phyloP scores from a whole-genome alignment of 352 stramenopile genomes.

The Phytopythium litorale region DNA sequence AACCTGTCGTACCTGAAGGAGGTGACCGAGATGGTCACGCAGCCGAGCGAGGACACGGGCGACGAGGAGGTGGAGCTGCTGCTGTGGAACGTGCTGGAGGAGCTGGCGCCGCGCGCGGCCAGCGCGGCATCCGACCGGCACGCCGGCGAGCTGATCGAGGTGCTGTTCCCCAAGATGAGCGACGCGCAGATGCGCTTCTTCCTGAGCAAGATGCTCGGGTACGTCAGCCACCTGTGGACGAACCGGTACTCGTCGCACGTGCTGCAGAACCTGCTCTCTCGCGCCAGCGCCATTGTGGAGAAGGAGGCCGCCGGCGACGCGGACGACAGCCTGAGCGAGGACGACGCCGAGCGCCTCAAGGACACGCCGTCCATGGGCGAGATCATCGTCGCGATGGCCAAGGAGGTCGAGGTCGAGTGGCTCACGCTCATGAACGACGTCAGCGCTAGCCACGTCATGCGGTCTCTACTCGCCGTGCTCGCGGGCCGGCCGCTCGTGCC shows the following conservation, averaged over 20 bases:
- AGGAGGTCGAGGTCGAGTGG: slow-evolving; percentile 76
- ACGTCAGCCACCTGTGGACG: slow-evolving; percentile 80
- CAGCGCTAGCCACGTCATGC: slow-evolving; percentile 80
- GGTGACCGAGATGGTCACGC: slow-evolving; percentile 70
- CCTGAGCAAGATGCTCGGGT: slow-evolving; percentile 76
- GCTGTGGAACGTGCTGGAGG: slow-evolving; percentile 81
- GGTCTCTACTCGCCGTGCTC: slow-evolving; percentile 63
- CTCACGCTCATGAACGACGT: slow-evolving; percentile 85
- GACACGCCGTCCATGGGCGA: slow-evolving; percentile 62
- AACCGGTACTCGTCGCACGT: slow-evolving; percentile 88
- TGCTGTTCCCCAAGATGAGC: slow-evolving; percentile 70
- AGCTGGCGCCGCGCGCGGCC: slow-evolving; percentile 66
- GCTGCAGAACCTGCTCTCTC: slow-evolving; percentile 68
- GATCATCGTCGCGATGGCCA: slow-evolving; percentile 69
- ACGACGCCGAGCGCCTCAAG: slow-evolving; percentile 57
- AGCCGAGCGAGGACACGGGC: slow-evolving; percentile 43
- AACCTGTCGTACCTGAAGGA: slow-evolving; percentile 83
- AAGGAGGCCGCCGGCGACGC: slow-evolving; percentile 20
- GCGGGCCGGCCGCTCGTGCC: slow-evolving; percentile 57
- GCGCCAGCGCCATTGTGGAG: slow-evolving; percentile 53
- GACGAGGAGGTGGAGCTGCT: slow-evolving; percentile 56
- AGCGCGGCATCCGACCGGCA: slow-evolving; percentile 76
- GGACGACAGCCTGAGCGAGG: slow-evolving; percentile 23
- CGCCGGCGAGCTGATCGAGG: slow-evolving; percentile 62
- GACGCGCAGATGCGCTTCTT: slow-evolving; percentile 69